These are phyloP conservation scores for Trichocladium antarcticum DNA, from an alignment of 495 filamentous ascomycete genomes.

Conservation along the genomic window DNA sequence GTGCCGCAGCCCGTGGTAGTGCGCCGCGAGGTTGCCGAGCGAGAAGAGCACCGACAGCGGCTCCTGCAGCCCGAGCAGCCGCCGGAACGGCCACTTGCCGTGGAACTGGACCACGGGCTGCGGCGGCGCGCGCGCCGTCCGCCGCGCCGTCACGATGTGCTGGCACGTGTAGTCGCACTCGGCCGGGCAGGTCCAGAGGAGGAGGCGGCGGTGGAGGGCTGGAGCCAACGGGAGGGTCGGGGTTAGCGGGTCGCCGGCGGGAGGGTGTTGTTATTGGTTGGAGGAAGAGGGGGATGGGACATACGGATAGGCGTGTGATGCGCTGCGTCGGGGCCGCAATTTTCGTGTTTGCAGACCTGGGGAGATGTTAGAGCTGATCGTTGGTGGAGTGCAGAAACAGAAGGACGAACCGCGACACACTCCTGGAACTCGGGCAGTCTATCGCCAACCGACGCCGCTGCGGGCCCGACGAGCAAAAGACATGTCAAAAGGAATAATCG, in stretches of 20 bases:
- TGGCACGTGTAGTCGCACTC: constrained; percentile 99
- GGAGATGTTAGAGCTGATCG: neutral
- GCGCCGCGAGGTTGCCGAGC: constrained; percentile 78
- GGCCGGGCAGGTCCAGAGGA: constrained; percentile 69
- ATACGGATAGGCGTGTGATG: constrained; percentile 42
- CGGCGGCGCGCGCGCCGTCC: constrained; percentile 45
- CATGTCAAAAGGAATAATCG: constrained; percentile 28
- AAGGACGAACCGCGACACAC: constrained; percentile 63
- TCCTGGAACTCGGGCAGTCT: constrained; percentile 77
- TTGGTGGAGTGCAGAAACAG: neutral
- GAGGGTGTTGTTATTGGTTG: neutral
- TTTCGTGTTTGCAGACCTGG: constrained; percentile 70
- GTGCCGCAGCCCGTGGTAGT: constrained; percentile 58
- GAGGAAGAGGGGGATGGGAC: constrained; percentile 16
- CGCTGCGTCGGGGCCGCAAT: constrained; percentile 48
- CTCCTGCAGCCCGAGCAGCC: constrained; percentile 87
- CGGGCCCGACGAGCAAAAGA: constrained; percentile 38
- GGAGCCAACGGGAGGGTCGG: neutral
- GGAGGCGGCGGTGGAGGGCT: constrained; percentile 59
- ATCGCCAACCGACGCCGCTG: constrained; percentile 70
- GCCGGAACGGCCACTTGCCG: constrained; percentile 97
- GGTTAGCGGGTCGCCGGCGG: no score
- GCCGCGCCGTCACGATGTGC: constrained; percentile 73
- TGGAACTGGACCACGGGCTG: constrained; percentile 80
- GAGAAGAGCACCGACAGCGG: constrained; percentile 89